phyloP scores from a whole-genome alignment of 192 early-diverging fungal genomes.

The Entomortierella parvispora region DNA sequence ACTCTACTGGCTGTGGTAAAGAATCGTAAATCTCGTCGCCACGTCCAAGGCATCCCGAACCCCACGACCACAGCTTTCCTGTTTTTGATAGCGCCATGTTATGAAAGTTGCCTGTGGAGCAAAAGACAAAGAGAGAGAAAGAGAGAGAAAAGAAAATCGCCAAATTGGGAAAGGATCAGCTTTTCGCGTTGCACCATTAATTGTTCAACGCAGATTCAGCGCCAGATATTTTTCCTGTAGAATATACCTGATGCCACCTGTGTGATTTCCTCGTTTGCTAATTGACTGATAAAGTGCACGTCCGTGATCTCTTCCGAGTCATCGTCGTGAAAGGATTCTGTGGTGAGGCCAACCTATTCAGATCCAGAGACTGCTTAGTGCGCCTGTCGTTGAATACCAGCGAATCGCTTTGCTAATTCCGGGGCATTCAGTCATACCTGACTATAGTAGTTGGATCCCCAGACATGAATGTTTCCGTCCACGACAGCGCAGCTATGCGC shows the following conservation, averaged over 20 bases:
- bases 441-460: constrained; percentile 52
- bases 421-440: too few relatives aligned
- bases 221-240: too few relatives aligned
- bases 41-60: constrained; percentile 45
- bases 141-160: not conserved
- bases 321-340: constrained; percentile 50
- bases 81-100: constrained; percentile 41
- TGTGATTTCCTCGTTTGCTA: constrained; percentile 42
- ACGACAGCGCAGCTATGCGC: constrained; percentile 43
- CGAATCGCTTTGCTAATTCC: not conserved
- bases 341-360: constrained; percentile 48
- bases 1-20: constrained; percentile 45
- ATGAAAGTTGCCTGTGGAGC: constrained; percentile 44
- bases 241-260: constrained; percentile 44
- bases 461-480: constrained; percentile 43
- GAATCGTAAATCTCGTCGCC: constrained; percentile 50
- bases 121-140: not conserved
- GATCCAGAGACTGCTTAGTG: too few relatives aligned
- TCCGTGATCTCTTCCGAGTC: constrained; percentile 48
- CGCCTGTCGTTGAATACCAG: too few relatives aligned
- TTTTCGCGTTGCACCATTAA: too few relatives aligned
- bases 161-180: too few relatives aligned
- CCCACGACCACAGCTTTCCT: constrained; percentile 51
- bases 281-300: constrained; percentile 47
- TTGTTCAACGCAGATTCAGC: too few relatives aligned